These are phyloP conservation scores for Olyra latifolia DNA, from an alignment of 176 grass and related monocot species.

Conservation along the genomic window DNA sequence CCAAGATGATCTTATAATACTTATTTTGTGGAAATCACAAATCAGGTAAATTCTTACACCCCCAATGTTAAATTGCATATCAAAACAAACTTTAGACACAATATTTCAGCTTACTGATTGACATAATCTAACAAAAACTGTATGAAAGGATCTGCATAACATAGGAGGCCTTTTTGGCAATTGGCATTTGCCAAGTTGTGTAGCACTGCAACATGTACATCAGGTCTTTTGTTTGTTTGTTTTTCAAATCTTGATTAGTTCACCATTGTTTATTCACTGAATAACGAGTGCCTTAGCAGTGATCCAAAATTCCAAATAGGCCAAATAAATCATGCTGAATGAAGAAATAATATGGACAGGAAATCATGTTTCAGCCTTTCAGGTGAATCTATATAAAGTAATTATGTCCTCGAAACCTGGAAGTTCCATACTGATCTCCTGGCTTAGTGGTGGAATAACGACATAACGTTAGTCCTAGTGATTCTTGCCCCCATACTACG, in stretches of 20 bases:
- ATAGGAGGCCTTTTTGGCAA: background rate
- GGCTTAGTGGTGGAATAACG: slow-evolving; percentile 13
- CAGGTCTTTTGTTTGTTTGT: background rate
- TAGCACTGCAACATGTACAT: background rate
- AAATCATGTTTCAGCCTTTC: background rate
- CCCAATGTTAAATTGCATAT: background rate
- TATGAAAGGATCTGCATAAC: background rate
- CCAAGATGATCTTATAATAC: background rate
- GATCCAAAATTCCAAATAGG: background rate
- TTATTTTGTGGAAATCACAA: background rate
- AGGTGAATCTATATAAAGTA: background rate
- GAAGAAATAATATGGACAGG: background rate
- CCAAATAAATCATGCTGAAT: background rate
- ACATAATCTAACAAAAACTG: background rate
- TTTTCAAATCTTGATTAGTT: background rate
- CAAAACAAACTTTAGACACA: background rate
- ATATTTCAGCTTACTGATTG: background rate
- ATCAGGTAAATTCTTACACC: background rate
- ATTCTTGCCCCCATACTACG: background rate
- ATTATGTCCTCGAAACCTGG: background rate
- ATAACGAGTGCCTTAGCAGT: background rate
- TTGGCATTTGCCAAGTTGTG: background rate
- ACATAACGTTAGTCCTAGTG: slow-evolving; percentile 4
- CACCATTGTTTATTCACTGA: background rate
- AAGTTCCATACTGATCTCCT: background rate